Base-by-base conservation (phyloP, 2,329 filamentous ascomycete genomes). In the Claviceps cyperi region DNA sequence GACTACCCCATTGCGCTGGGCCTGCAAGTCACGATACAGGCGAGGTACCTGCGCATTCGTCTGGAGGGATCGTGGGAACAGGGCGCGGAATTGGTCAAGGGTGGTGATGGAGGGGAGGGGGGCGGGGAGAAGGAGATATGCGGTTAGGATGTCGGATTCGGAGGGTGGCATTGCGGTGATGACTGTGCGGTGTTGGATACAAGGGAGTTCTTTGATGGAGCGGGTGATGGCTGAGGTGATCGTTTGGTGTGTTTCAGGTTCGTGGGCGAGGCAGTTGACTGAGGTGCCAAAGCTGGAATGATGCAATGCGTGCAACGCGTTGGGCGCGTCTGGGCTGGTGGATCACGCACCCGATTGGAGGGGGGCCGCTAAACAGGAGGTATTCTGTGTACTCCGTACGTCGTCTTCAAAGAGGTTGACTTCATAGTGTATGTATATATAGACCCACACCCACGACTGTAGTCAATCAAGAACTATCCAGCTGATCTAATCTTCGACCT, bases 21-120 rank as follows among this genome's bases (percentile, higher is more conserved):
- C 75, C 59, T 92, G 85, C 2, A 94, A 74, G 62, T 92, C 85
- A 46, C 84, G 80, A 62, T 94, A 94, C 5, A 95, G 72, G 0
- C 74, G 70, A 51, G 80, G 78, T 46, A 91, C 74, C 50, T 83
- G 80, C 0, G 84, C 77, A 45, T 81, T 83, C 22, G 74, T 69
- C 52, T 81, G 83, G 47, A 81, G 72, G 39, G 77, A 66, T 47
- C 75, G 77, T 11, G 88, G 87, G 60, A 94, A 92, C 41, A 91
- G 74, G 28, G 81, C 74, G 43, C 78, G 80, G 70, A 94, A 94
- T 56, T 87, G 78, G 51, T 81, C 74, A 45, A 89, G 74, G 7
- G 86, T 82, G 57, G 89, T 71, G 60, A 89, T 77, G 55, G 83
- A 77, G 41, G 84, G 82, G 38, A 94, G 73, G 28, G 84, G 76